A percentile compares a stretch with the other conserved stretches of the same genome.
Evolutionary conservation across 768 basidiomycete genomes (phyloP).

Genomic region (Tricholoma bakamatsutake): DNA sequence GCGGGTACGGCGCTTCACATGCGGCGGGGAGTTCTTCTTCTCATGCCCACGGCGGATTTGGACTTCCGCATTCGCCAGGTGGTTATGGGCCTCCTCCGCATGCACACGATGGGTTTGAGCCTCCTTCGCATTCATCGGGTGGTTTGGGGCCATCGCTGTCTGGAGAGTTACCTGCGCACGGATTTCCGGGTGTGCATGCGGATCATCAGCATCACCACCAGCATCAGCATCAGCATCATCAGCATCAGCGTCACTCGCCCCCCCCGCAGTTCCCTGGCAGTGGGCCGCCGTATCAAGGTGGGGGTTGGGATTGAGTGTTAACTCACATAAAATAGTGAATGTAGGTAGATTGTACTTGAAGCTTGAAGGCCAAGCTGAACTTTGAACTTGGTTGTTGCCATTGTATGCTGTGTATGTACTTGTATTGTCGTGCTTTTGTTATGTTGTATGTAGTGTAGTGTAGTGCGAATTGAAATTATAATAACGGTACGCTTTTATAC

Average conservation of each 20-base stretch:
- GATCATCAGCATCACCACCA: constrained; percentile 14
- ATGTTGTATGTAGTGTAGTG: too few species aligned
- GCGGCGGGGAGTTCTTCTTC: constrained; percentile 16
- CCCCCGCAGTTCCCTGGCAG: constrained; percentile 26
- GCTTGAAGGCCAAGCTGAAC: too few species aligned
- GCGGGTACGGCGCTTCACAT: constrained; percentile 10
- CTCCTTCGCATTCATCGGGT: constrained; percentile 10
- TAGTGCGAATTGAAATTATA: too few species aligned
- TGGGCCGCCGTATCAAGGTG: constrained; percentile 4
- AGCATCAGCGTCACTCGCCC: constrained; percentile 4
- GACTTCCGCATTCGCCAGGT: constrained; percentile 9
- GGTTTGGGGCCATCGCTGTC: constrained; percentile 5
- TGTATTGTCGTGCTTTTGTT: too few species aligned
- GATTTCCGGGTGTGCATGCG: constrained; percentile 32
- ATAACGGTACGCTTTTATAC: too few species aligned
- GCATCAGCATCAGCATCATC: not conserved
- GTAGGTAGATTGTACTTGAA: too few species aligned
- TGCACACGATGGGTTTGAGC: constrained; percentile 10
- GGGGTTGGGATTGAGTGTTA: not conserved
- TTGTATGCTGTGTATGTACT: too few species aligned
- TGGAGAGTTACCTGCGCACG: constrained; percentile 21
- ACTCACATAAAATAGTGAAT: not conserved
- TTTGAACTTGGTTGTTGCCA: too few species aligned
- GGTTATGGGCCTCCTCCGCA: constrained; percentile 16
- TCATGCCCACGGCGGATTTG: constrained; percentile 10